Conservation (phyloP, 306 rosid species). For the Rosa multiflora region DNA sequence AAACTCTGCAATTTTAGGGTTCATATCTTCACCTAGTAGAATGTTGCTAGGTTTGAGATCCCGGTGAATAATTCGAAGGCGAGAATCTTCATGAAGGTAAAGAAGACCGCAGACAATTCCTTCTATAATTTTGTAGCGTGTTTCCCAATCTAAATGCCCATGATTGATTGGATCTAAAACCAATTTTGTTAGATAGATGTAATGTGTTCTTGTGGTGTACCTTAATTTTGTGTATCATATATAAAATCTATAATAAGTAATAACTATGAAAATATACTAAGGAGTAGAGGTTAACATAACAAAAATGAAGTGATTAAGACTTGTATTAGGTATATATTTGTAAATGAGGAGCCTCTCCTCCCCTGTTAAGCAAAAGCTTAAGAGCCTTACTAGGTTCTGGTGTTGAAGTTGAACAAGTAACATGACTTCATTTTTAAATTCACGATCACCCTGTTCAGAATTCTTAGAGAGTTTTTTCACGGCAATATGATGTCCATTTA, state of each 20-base stretch:
- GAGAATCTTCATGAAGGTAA: conserved; percentile 7
- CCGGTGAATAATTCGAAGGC: background rate
- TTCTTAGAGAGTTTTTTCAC: no score
- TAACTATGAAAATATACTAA: background rate
- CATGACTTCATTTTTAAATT: no score
- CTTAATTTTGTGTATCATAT: background rate
- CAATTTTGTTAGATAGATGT: background rate
- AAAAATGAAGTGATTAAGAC: no score
- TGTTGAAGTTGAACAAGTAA: no score
- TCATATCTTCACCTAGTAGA: conserved; percentile 7
- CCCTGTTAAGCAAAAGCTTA: no score
- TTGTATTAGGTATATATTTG: no score
- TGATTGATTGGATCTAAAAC: background rate
- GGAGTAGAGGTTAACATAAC: background rate
- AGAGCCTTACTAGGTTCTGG: no score
- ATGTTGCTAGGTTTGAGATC: conserved; percentile 2
- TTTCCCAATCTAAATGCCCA: background rate
- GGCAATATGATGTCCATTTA: background rate
- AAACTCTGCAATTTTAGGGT: conserved; percentile 14
- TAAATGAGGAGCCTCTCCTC: no score
- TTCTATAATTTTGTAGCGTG: conserved; percentile 5
- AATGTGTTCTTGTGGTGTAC: no score
- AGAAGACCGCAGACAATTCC: conserved; percentile 10
- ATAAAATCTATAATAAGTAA: no score
- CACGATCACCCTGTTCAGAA: no score